Conservation (phyloP, 2,329 filamentous ascomycete genomes). For the Lasiodiplodia hormozganensis region DNA sequence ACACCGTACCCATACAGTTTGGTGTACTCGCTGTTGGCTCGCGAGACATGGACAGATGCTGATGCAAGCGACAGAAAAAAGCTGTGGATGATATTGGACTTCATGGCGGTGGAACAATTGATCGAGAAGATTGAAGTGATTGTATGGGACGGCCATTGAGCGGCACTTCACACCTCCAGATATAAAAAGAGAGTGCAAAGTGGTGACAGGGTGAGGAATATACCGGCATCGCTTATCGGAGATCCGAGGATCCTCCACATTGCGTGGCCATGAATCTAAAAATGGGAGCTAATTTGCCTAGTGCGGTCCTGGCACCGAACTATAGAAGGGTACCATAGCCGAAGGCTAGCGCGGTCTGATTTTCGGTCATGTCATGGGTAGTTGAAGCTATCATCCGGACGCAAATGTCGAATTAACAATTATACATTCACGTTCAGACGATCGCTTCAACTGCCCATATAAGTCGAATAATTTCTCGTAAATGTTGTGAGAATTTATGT, state of each 20-base stretch:
- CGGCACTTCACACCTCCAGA: not conserved
- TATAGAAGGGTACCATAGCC: not conserved
- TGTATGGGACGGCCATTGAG: not conserved
- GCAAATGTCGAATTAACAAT: no score
- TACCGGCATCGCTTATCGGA: not conserved
- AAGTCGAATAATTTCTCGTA: no score
- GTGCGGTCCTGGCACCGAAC: not conserved
- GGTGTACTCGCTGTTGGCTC: constrained; percentile 5
- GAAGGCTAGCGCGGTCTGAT: no score
- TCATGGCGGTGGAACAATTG: not conserved
- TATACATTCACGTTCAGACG: no score
- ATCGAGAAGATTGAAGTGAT: not conserved
- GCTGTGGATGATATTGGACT: not conserved
- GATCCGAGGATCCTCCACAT: constrained; percentile 15
- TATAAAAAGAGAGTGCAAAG: not conserved
- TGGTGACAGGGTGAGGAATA: not conserved
- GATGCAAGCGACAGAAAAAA: not conserved
- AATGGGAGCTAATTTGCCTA: constrained; percentile 18
- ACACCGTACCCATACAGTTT: constrained; percentile 15
- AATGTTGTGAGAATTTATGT: no score
- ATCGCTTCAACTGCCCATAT: no score
- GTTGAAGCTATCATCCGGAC: no score
- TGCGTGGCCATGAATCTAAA: constrained; percentile 8
- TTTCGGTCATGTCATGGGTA: no score
- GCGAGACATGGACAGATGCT: not conserved